phyloP scores from a whole-genome alignment of 495 filamentous ascomycete species.

The Durotheca rogersii region DNA sequence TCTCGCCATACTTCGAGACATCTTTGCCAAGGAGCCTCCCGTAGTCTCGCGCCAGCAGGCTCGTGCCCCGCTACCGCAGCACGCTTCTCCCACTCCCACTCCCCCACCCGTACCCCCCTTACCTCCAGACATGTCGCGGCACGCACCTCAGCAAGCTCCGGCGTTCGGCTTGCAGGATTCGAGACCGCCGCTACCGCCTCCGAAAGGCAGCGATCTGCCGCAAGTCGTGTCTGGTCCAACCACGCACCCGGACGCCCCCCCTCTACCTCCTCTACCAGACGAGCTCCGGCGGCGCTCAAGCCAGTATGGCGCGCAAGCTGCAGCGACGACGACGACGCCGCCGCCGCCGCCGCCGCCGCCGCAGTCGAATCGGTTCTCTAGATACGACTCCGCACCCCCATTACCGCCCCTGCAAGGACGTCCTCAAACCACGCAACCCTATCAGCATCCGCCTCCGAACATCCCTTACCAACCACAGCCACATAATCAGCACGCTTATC shows the following conservation, averaged over 20 bases:
- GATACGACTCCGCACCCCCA: slow-evolving; percentile 48
- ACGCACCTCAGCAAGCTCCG: slow-evolving; percentile 25
- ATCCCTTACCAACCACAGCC: slow-evolving; percentile 39
- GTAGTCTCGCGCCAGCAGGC: slow-evolving; percentile 72
- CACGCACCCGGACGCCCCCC: slow-evolving; percentile 27
- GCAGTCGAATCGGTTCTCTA: slow-evolving; percentile 34
- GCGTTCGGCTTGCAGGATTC: slow-evolving; percentile 16
- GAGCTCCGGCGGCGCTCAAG: slow-evolving; percentile 30
- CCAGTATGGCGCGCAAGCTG: slow-evolving; percentile 28
- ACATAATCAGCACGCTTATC: slow-evolving; percentile 30
- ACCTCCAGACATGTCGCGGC: slow-evolving; percentile 58
- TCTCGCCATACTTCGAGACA: slow-evolving; percentile 74
- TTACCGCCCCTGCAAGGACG: slow-evolving; percentile 38
- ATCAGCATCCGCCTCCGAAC: slow-evolving; percentile 28
- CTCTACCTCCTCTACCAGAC: slow-evolving; percentile 41
- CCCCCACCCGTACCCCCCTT: slow-evolving; percentile 71
- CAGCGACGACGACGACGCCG: slow-evolving; percentile 22
- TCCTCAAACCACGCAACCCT: slow-evolving; percentile 19
- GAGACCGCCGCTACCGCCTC: slow-evolving; percentile 47
- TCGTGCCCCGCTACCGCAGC: slow-evolving; percentile 35
- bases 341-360: slow-evolving; percentile 13
- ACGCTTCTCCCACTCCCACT: slow-evolving; percentile 45
- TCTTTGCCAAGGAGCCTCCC: slow-evolving; percentile 93
- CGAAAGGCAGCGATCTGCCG: slow-evolving; percentile 40
- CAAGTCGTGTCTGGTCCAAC: slow-evolving; percentile 27